Evolutionary conservation across 306 rosid species (phyloP), one percentile per base, ranked within the genome.

Genomic region (Dryas drummondii): DNA sequence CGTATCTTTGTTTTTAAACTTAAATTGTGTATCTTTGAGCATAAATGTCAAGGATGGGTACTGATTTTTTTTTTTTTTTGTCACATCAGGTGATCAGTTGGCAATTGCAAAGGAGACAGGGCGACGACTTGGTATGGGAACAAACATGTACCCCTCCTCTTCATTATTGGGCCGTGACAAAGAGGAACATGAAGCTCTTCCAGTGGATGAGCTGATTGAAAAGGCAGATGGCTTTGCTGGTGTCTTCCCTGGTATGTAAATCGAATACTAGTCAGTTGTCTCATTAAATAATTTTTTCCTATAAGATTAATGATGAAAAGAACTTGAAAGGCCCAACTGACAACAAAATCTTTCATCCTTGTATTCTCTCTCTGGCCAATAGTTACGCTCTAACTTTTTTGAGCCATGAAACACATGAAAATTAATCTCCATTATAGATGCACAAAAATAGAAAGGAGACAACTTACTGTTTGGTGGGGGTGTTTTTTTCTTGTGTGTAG

Each of bases 181-280:
- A 80, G 90, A 90, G 49, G 93, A 88, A 71, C 26, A 82, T 52
- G 97, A 90, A 84, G 93, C 89, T 72, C 88, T 92, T 42, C 93
- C 97, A 13, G 89, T 88, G 50, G 90, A 89, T 48, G 96, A 92
- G 81, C 89, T 92, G 76, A 87, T 92, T 70, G 97, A 92, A 81
- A 85, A 86, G 80, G 97, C 97, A 55, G 97, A 92, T 72, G 97
- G 97, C 65, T 92, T 92, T 82, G 96, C 97, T 53, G 97, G 97
- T 66, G 96, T 89, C 67, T 92, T 89, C 81, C 97, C 96, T 27
- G 93, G 97, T 91, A 91, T 47, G 55, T 67, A 26, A 42, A 67
- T 76, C 67, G 12, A 46, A 54, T 50, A 46, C 70, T 68, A 73
- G 9, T 71, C 5, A 46, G 67, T 68, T 76, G 9, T 71, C 5